Evolutionary conservation across 1,284 basidiomycete genomes (phyloP), one percentile per base, ranked within the genome.

Genomic region (Dichomitus squalens): DNA sequence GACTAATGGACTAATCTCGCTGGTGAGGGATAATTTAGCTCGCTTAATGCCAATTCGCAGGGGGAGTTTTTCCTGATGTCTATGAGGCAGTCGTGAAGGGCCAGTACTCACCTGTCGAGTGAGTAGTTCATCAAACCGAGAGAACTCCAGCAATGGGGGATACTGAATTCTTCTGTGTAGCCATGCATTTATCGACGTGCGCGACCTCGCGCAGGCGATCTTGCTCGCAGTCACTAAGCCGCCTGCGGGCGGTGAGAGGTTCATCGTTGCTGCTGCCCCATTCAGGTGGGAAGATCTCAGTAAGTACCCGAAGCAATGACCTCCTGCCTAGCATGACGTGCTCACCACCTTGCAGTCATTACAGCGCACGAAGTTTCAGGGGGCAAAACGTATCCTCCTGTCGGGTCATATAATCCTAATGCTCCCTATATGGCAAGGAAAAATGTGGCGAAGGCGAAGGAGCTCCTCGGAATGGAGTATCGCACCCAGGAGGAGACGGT

Each of bases 131-230:
- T 58, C 64, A 6, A 12, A 57, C 49, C 11, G 41, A 44, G 14
- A 63, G 65, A 58, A 65, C 36, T n/a, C n/a, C 11, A 31, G 11
- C 6, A 31, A 31, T 6, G 27, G 1, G 6, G 8, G 33, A 16
- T 8, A n/a, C 9, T 23, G 3, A n/a, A n/a, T n/a, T n/a, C n/a
- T n/a, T n/a, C n/a, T n/a, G n/a, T 11, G 34, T 35, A 64, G 65
- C 2, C 36, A 29, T 33, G 27, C 41, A 6, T 86, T 77, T 73
- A 77, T 86, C 33, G 84, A 88, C 60, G 85, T 86, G 0, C 76
- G 84, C 21, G 84, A 87, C 62, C 72, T 88, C 25, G 86, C 82
- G 0, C 69, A 75, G 6, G 83, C 81, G 0, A 86, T 89, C 60
- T 71, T 80, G n/a, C 73, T 77, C 11, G 81, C 86, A 0, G 71